A percentile compares a stretch with the other conserved stretches of the same genome.
phyloP scores from a whole-genome alignment of 352 stramenopile genomes.

The Halophytophthora batemanensis region DNA sequence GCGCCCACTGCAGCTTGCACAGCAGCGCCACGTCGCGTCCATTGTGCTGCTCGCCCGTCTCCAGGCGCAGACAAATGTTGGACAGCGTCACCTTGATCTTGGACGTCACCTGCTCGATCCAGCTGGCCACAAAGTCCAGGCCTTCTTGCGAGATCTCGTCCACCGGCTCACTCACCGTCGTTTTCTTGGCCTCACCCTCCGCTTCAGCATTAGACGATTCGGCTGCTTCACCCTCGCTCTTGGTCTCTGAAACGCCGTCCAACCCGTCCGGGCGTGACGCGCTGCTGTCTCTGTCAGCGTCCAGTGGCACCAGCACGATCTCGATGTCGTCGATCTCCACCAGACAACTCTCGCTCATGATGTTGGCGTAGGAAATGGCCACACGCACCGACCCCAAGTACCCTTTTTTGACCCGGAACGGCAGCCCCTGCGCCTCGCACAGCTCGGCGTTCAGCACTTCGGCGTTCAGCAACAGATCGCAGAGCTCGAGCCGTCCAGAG shows the following conservation, averaged over 20 bases:
- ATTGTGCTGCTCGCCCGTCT: conserved; percentile 61
- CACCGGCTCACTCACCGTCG: conserved; percentile 30
- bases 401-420: conserved; percentile 84
- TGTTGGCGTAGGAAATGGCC: conserved; percentile 83
- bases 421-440: conserved; percentile 59
- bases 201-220: background rate
- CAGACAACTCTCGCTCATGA: conserved; percentile 87
- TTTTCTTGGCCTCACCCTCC: conserved; percentile 5
- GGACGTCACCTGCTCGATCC: conserved; percentile 88
- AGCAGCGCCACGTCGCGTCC: conserved; percentile 66
- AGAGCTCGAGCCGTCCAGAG: conserved; percentile 72
- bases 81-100: conserved; percentile 89
- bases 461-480: conserved; percentile 76
- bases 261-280: conserved; percentile 2
- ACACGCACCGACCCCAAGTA: conserved; percentile 84
- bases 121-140: conserved; percentile 87
- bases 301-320: conserved; percentile 72
- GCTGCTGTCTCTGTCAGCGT: conserved; percentile 10
- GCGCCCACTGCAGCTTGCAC: conserved; percentile 73
- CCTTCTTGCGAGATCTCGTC: conserved; percentile 87
- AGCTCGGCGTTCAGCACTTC: conserved; percentile 79
- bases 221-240: conserved; percentile 4
- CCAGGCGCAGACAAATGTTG: conserved; percentile 78
- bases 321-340: conserved; percentile 88
- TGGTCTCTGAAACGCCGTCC: conserved; percentile 1